Conservation (phyloP, 208 protist species). For the Trypanosoma scelopori region DNA sequence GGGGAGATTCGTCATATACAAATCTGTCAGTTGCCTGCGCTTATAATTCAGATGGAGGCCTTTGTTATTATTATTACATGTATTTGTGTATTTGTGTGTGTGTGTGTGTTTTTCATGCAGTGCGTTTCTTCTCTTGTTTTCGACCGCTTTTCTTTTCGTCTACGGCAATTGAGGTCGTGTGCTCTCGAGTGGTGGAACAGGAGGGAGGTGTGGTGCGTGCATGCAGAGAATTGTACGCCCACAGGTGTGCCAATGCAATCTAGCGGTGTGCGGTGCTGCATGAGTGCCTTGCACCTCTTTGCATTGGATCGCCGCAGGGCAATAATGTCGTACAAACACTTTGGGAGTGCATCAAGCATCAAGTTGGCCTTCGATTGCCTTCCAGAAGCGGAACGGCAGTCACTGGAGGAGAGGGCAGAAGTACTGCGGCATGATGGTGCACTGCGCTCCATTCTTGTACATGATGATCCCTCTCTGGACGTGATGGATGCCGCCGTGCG, state of each 20-base stretch:
- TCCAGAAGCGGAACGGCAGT: constrained; percentile 27
- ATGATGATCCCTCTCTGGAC: constrained; percentile 26
- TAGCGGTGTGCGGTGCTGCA: constrained; percentile 14
- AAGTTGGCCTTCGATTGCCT: constrained; percentile 28
- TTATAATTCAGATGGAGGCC: too few species aligned
- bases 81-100: too few species aligned
- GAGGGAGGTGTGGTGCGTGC: too few species aligned
- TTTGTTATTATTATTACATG: too few species aligned
- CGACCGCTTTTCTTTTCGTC: background rate
- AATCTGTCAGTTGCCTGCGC: too few species aligned
- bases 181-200: background rate
- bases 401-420: constrained; percentile 25
- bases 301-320: constrained; percentile 34
- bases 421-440: constrained; percentile 21
- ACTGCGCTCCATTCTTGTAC: constrained; percentile 31
- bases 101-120: too few species aligned
- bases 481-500: constrained; percentile 17
- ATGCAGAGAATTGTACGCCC: background rate
- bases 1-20: too few species aligned
- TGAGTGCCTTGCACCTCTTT: constrained; percentile 42
- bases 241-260: constrained; percentile 5
- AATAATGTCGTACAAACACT: constrained; percentile 38
- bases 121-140: background rate
- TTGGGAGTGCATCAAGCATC: constrained; percentile 20
- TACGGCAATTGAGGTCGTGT: too few species aligned